A percentile compares a stretch with the other conserved stretches of the same genome.
Evolutionary conservation across 306 rosid genomes (phyloP).

Genomic region (Lathyrus sativus): DNA sequence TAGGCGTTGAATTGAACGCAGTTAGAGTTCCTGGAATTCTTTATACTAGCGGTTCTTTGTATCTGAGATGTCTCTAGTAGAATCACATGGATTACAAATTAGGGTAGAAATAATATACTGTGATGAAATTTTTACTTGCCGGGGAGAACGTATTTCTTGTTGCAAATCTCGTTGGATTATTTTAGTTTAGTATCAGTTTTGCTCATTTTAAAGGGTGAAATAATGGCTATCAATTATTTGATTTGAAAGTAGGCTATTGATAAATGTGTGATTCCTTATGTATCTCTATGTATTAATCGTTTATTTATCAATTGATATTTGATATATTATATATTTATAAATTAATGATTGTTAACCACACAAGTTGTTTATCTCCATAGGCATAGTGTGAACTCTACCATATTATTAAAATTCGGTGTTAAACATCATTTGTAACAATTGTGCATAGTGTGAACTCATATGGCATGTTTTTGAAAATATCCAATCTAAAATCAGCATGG

Average conservation of each 20-base stretch:
- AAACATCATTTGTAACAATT: neutral
- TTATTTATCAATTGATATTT: neutral
- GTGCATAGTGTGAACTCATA: neutral
- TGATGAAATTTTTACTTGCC: slow-evolving; percentile 1
- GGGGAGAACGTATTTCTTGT: neutral
- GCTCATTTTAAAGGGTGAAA: neutral
- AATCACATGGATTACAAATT: slow-evolving; percentile 7
- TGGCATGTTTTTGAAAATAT: neutral
- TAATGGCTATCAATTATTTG: neutral
- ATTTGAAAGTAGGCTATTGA: neutral
- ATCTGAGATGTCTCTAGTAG: slow-evolving; percentile 13
- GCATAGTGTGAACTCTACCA: neutral
- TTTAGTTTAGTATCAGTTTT: neutral
- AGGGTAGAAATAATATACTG: slow-evolving; percentile 12
- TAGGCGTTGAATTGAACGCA: slow-evolving; percentile 16
- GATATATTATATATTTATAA: neutral
- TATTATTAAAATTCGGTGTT: neutral
- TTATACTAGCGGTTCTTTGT: slow-evolving; percentile 9
- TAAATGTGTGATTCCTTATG: neutral
- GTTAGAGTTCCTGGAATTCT: slow-evolving; percentile 12
- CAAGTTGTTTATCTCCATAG: neutral
- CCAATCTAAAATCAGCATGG: neutral
- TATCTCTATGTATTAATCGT: neutral
- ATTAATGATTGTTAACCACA: neutral
- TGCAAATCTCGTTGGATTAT: slow-evolving; percentile 9